Percentiles rank a stretch among this genome's conserved stretches.
These are phyloP conservation scores for Pseudoscleropodium purum DNA, from an alignment of 225 moss, liverwort and hornwort species.

Conservation along the genomic window DNA sequence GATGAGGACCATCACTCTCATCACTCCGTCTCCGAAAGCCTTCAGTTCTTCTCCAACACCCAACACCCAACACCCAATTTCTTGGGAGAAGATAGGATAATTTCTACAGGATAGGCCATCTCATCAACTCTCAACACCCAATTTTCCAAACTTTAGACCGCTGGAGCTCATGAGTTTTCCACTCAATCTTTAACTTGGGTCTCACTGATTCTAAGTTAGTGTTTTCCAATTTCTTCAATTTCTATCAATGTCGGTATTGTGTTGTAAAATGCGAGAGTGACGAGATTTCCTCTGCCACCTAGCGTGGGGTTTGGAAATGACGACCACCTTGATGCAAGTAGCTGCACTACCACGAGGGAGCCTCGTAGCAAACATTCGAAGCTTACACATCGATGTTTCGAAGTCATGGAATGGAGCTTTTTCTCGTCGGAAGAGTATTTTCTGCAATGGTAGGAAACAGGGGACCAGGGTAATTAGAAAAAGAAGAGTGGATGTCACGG, in stretches of 20 bases:
- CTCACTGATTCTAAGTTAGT: background rate
- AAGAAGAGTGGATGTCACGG: background rate
- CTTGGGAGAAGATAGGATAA: too few species aligned
- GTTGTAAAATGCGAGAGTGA: background rate
- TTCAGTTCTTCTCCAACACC: background rate
- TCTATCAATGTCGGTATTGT: background rate
- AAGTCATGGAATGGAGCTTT: background rate
- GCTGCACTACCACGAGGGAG: background rate
- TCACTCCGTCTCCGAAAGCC: background rate
- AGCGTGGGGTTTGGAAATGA: background rate
- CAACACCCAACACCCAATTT: too few species aligned
- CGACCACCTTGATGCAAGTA: background rate
- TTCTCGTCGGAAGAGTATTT: background rate
- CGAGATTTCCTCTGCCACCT: background rate
- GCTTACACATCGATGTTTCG: background rate
- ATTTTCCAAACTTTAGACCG: background rate
- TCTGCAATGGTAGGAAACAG: background rate
- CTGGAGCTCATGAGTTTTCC: background rate
- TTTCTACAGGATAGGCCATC: background rate
- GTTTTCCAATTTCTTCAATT: background rate
- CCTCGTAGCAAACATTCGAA: background rate
- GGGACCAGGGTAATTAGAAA: background rate
- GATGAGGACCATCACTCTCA: background rate
- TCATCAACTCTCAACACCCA: background rate
- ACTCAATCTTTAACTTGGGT: background rate